These are phyloP conservation scores for Hura crepitans DNA, from an alignment of 441 rosid species.

Conservation along the genomic window DNA sequence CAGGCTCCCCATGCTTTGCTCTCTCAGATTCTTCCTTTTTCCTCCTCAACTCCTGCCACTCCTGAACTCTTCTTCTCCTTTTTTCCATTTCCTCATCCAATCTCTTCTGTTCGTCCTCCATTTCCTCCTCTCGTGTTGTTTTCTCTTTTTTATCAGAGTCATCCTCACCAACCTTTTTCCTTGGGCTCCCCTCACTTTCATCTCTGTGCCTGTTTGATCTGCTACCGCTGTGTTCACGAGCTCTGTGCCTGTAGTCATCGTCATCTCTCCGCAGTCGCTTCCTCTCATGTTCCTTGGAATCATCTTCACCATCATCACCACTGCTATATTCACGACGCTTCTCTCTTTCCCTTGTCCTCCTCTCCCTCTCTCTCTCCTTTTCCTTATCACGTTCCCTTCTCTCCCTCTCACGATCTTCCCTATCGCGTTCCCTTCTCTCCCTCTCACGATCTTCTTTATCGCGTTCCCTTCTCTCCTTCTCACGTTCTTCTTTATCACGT, in stretches of 20 bases:
- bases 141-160: constrained; percentile 45
- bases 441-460: constrained; percentile 38
- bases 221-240: constrained; percentile 47
- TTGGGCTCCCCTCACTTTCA: constrained; percentile 49
- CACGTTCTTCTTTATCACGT: constrained; percentile 30
- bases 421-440: constrained; percentile 32
- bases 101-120: constrained; percentile 62
- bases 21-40: constrained; percentile 71
- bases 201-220: constrained; percentile 46
- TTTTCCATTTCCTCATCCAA: constrained; percentile 90
- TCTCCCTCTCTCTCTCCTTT: constrained; percentile 17
- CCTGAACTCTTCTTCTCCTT: constrained; percentile 93
- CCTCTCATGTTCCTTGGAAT: constrained; percentile 36
- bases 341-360: constrained; percentile 30
- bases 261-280: constrained; percentile 45
- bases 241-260: constrained; percentile 46
- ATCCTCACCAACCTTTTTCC: constrained; percentile 40
- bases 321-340: constrained; percentile 38
- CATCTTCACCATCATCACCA: constrained; percentile 40
- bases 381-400: constrained; percentile 19
- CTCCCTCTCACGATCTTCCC: constrained; percentile 21
- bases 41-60: constrained; percentile 92
- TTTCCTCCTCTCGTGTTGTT: constrained; percentile 60
- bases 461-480: constrained; percentile 33
- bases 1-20: constrained; percentile 45